phyloP scores from a whole-genome alignment of 2,329 filamentous ascomycete species.

The Stemphylium beticola region DNA sequence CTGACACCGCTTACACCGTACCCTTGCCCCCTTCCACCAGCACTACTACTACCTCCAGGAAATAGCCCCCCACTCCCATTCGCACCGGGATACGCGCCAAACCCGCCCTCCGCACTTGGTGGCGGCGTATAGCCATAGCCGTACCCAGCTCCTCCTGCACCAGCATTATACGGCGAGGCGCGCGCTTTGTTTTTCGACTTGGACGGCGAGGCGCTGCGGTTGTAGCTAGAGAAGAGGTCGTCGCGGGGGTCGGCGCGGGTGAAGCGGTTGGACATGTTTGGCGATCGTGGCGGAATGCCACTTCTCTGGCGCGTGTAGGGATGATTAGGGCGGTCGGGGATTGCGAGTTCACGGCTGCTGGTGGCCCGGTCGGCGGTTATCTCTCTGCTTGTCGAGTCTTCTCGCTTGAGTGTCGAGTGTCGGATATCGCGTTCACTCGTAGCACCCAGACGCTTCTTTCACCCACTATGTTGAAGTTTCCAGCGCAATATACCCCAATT shows the following conservation, averaged over 20 bases:
- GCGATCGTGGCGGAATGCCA: no score
- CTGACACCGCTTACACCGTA: conserved; percentile 3
- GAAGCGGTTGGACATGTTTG: conserved; percentile 38
- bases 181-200: conserved; percentile 38
- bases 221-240: conserved; percentile 51
- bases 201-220: conserved; percentile 47
- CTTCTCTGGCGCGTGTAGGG: no score
- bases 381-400: no score
- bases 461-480: no score
- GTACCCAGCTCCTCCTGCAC: conserved; percentile 5
- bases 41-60: conserved; percentile 8
- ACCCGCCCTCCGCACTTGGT: conserved; percentile 16
- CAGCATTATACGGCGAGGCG: conserved; percentile 26
- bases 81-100: conserved; percentile 45
- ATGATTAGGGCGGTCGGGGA: no score
- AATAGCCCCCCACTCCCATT: conserved; percentile 17
- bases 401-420: no score
- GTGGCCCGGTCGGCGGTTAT: no score
- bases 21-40: conserved; percentile 12
- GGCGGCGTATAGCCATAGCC: conserved; percentile 31
- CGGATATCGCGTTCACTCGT: no score
- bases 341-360: no score
- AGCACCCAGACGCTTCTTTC: no score
- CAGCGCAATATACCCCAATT: no score
- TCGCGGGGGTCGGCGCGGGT: conserved; percentile 37